Evolutionary conservation across 2,329 filamentous ascomycete species (phyloP), one percentile per base, ranked within the genome.

Genomic region (Aspergillus pseudotamarii): DNA sequence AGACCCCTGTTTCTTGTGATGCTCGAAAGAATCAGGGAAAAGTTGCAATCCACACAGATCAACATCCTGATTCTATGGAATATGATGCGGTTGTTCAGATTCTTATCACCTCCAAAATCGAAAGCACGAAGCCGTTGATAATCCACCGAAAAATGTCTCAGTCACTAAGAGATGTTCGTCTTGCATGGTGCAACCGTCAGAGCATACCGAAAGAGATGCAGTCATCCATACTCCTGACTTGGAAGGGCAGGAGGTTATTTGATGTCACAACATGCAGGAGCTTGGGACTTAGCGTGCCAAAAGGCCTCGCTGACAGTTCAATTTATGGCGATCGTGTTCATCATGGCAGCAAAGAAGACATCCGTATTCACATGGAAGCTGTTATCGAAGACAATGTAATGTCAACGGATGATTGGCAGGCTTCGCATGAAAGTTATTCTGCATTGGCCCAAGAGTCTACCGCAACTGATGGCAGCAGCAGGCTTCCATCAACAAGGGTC

Each of bases 221-320:
- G 2, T 79, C 84, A 5, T 80, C 82, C 0, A 80, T 96, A 21
- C 90, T 95, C 70, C 84, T 98, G 60, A 95, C 92, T 0, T 97
- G 92, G 89, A 89, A 89, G 66, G 85, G 87, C 30, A 87, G 86
- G 62, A 86, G 87, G 63, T 78, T 97, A 3, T 97, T 91, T 73
- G 87, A 91, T 67, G 85, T 86, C n/a, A 92, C 91, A 6, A 94
- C 90, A 1, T 89, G 92, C 63, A 83, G 84, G 59, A 88, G 85
- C 55, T 79, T 96, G 8, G 88, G 89, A 8, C 84, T 95, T 53
- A 79, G n/a, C 14, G 80, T 32, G 71, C 83, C 3, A 80, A 83
- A 59, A 69, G 71, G 2, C 72, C 78, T 34, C 79, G 28, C 75
- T 70, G 43, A 70, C 80, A 19, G 21, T 69, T 77, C 60, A 75